These are phyloP conservation scores for Sclerotinia subarctica DNA, from an alignment of 2,329 filamentous ascomycete species.

Conservation along the genomic window DNA sequence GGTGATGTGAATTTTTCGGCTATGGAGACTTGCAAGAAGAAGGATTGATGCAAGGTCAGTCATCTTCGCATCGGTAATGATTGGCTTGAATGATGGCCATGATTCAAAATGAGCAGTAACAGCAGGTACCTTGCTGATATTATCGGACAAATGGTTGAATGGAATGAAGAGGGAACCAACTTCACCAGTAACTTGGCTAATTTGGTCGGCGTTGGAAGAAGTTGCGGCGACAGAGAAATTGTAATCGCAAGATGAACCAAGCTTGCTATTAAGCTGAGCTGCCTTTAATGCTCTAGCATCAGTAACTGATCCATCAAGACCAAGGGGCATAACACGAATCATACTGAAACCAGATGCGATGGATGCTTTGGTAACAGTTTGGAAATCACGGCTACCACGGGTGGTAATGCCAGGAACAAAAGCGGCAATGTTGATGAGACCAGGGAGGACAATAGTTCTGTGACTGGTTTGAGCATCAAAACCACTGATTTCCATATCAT, in stretches of 20 bases:
- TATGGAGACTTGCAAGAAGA: conserved; percentile 73
- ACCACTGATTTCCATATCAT: conserved; percentile 75
- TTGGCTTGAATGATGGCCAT: conserved; percentile 75
- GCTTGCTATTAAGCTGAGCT: conserved; percentile 68
- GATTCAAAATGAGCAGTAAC: conserved; percentile 75
- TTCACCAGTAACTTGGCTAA: conserved; percentile 67
- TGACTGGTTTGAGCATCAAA: conserved; percentile 93
- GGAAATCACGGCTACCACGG: conserved; percentile 63
- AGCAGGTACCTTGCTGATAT: conserved; percentile 79
- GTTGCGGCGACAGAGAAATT: conserved; percentile 77
- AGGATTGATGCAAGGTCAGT: conserved; percentile 79
- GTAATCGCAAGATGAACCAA: conserved; percentile 69
- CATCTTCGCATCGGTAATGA: conserved; percentile 76
- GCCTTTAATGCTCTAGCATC: conserved; percentile 68
- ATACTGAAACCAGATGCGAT: conserved; percentile 75
- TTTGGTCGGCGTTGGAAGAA: conserved; percentile 69
- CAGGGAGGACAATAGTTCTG: conserved; percentile 68
- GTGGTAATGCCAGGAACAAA: conserved; percentile 73
- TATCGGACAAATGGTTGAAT: conserved; percentile 74
- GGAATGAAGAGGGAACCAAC: conserved; percentile 80
- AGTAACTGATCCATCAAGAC: conserved; percentile 68
- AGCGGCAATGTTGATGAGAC: conserved; percentile 74
- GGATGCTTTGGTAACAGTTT: conserved; percentile 68
- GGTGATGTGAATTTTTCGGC: conserved; percentile 73
- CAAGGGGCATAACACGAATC: conserved; percentile 75